Percentiles rank a stretch among this genome's conserved stretches.
Evolutionary conservation across 352 stramenopile genomes (phyloP).

Genomic region (Phytophthora pini): DNA sequence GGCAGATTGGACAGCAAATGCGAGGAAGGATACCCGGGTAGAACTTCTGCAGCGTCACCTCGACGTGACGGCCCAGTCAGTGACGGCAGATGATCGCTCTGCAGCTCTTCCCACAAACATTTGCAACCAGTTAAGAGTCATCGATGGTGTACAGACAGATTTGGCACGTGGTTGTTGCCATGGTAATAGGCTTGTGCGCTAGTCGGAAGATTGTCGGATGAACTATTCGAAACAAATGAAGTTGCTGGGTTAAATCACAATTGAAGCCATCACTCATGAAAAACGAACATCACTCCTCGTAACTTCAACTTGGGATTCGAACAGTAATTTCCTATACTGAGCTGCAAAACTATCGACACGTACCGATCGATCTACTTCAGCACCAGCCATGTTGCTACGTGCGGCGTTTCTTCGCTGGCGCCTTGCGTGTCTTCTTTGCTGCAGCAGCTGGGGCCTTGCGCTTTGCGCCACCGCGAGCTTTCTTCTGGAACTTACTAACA

Average conservation of each 20-base stretch:
- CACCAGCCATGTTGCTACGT: slow-evolving; percentile 26
- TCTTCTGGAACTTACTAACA: slow-evolving; percentile 88
- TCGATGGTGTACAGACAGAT: slow-evolving; percentile 43
- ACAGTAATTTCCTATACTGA: slow-evolving; percentile 17
- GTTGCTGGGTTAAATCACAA: neutral
- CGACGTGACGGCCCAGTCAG: slow-evolving; percentile 32
- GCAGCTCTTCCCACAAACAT: slow-evolving; percentile 30
- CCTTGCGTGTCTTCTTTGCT: slow-evolving; percentile 59
- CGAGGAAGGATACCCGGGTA: slow-evolving; percentile 40
- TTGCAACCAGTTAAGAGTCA: slow-evolving; percentile 2
- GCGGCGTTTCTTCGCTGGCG: slow-evolving; percentile 64
- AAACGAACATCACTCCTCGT: neutral
- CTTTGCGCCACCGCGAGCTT: slow-evolving; percentile 56
- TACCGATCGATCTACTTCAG: slow-evolving; percentile 17
- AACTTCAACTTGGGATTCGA: slow-evolving; percentile 5
- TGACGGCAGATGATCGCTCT: slow-evolving; percentile 23
- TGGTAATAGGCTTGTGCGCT: neutral
- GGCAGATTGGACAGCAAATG: slow-evolving; percentile 40
- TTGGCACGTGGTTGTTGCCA: slow-evolving; percentile 35
- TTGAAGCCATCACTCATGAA: neutral
- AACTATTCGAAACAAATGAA: neutral
- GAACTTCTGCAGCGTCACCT: slow-evolving; percentile 35
- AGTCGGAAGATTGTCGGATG: slow-evolving; percentile 1
- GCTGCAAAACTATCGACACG: slow-evolving; percentile 30
- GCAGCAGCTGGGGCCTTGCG: slow-evolving; percentile 52